Evolutionary conservation across 306 rosid genomes (phyloP).

Genomic region (Acacia confusa): DNA sequence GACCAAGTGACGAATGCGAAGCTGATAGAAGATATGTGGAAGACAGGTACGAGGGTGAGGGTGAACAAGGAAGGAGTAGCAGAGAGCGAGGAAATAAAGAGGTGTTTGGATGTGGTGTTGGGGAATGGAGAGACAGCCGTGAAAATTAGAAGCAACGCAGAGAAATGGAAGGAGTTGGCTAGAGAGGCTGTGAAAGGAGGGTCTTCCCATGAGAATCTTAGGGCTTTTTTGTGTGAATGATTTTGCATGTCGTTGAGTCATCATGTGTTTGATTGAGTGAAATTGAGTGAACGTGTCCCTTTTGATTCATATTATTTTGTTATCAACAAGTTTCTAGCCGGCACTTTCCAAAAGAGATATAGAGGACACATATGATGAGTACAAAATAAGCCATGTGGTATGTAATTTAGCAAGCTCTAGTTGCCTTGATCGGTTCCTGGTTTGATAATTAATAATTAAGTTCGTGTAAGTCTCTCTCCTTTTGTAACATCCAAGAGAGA

Average conservation of each 20-base stretch:
- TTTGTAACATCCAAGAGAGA: too few species aligned
- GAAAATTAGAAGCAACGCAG: conserved; percentile 25
- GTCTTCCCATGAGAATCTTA: conserved; percentile 22
- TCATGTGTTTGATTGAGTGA: too few species aligned
- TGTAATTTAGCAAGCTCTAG: too few species aligned
- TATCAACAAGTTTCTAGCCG: too few species aligned
- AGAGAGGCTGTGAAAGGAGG: conserved; percentile 28
- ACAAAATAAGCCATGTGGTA: too few species aligned
- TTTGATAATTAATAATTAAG: too few species aligned
- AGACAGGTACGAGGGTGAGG: conserved; percentile 21
- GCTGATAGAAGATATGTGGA: not conserved
- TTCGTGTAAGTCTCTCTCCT: too few species aligned
- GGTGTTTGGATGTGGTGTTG: conserved; percentile 44
- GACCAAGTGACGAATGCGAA: not conserved
- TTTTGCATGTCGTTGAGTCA: not conserved
- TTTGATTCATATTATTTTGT: too few species aligned
- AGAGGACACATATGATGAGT: too few species aligned
- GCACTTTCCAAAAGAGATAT: too few species aligned
- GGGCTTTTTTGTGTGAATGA: conserved; percentile 21
- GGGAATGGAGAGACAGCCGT: conserved; percentile 16
- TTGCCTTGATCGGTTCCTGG: too few species aligned
- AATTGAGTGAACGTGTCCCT: too few species aligned
- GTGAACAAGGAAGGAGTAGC: conserved; percentile 27
- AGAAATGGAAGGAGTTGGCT: conserved; percentile 40
- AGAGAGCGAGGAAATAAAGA: conserved; percentile 33